Base-by-base conservation (phyloP, 2,329 filamentous ascomycete genomes). In the Exophiala viscosa region DNA sequence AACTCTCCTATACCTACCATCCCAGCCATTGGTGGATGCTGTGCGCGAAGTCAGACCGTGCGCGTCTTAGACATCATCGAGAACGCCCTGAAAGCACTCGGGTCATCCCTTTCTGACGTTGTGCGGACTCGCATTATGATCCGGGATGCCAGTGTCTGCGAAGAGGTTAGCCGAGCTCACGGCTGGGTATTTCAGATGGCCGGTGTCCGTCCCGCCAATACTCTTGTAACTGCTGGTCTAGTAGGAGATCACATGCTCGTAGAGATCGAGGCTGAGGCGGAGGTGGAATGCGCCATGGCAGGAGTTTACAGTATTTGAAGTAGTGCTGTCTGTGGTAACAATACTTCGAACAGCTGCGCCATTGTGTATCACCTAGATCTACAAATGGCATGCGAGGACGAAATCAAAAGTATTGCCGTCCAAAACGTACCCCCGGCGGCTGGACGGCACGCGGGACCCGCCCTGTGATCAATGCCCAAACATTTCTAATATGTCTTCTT, bases 181-280 rank as follows among this genome's bases (percentile, higher is more conserved):
- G 40, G 40, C 17, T 43, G 14, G 40, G 15, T 43, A 13, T 43
- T 43, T 18, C 20, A 14, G 40, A 43, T 17, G 5, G 40, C 40
- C 4, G 40, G 40, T n/a, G 20, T 43, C 10, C 23, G 17, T 5
- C 40, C 40, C 14, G 40, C 40, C 17, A 43, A 43, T 32, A 43
- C 40, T 23, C 40, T 43, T 8, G 40, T 43, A 28, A 32, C 28
- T 23, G 17, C 40, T 11, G 40, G 40, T 23, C 40, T 43, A 18
- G 28, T 43, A 14, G 40, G 40, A 23, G 40, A 43, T 20, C 18
- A 43, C n/a, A 43, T 43, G 40, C 11, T 43, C n/a, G 40, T 43
- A 2, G 40, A 43, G 15, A 43, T 43, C 28, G 40, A 43, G 20
- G 40, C 40, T 2, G 40, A 43, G 10, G 40, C 40, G 3, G 40